phyloP scores from a whole-genome alignment of 139 green algal species.

The Mesotaenium endlicherianum region DNA sequence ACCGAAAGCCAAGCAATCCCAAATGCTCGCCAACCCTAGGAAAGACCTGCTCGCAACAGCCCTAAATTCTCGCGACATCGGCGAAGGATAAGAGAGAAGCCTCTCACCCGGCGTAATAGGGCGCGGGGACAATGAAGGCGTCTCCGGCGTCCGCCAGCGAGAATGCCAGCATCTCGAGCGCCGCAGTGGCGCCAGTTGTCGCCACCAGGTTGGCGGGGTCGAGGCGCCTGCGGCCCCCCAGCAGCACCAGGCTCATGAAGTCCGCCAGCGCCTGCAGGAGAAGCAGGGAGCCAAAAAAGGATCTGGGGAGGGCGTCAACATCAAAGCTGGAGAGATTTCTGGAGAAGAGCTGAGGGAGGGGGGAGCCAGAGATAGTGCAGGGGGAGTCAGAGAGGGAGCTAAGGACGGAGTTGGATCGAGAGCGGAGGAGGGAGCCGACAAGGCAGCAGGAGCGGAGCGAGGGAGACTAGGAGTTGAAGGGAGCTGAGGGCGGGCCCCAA shows the following conservation, averaged over 20 bases:
- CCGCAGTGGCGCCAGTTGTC: conserved; percentile 5
- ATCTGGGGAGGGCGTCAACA: background rate
- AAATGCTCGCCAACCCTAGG: no score
- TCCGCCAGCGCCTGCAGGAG: conserved; percentile 1
- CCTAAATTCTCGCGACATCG: no score
- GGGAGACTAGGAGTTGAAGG: no score
- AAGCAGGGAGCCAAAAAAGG: background rate
- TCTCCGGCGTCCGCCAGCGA: conserved; percentile 46
- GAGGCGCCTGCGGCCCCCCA: background rate
- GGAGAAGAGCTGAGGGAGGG: background rate
- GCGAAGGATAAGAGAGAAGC: no score
- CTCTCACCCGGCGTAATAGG: conserved; percentile 59
- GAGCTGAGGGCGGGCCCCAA: no score
- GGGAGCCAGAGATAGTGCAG: background rate
- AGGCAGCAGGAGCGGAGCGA: no score
- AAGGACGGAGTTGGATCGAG: background rate
- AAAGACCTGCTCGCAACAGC: no score
- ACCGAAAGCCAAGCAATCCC: no score
- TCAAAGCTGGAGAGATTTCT: background rate
- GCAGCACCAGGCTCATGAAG: conserved; percentile 11
- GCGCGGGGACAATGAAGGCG: conserved; percentile 49
- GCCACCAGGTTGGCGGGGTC: conserved; percentile 17
- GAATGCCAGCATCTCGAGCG: conserved; percentile 52
- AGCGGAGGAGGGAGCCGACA: no score
- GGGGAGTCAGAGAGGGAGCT: background rate